Base-by-base conservation (phyloP, 305 asterid genomes). In the Fraxinus velutina region DNA sequence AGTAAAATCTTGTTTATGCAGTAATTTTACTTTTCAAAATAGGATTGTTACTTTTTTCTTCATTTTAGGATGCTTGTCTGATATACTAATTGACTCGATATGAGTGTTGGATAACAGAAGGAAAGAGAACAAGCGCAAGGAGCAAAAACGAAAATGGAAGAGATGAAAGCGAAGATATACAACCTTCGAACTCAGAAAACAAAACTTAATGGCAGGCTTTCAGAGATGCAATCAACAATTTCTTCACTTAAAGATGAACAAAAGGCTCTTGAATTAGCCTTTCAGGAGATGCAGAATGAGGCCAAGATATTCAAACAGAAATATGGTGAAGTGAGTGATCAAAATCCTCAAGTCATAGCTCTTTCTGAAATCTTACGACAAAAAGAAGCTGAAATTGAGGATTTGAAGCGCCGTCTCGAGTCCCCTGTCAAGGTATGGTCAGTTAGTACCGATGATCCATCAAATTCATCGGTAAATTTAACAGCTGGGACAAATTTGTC, bases 211-310 rank as follows among this genome's bases (percentile, higher is more conserved):
- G 68, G 78, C 66, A 88, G 75, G 80, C 42, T 91, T 75, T 12
- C 34, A 13, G 94, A 90, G 84, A 81, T 92, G 97, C 90, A 86
- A 57, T 90, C 98, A 2, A 87, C 89, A 2, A 88, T 91, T 68
- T 84, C 93, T 78, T 90, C 92, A 77, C 92, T 92, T 15, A 83
- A 83, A 77, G 92, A 92, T 9, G 96, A 94, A 76, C 93, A 89
- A 52, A 83, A 71, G 80, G 60, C 89, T 12, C 74, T 88, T 0
- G 92, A 86, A 29, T 77, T 76, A 15, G 86, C 90, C 32, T 84
- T 87, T 2, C 87, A 89, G 79, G 92, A 90, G 78, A 91, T 86
- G 84, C 90, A 91, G 83, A 86, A 84, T 29, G 91, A 91, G 85
- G 88, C 88, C 79, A 89, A 85, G 83, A 57, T 77, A 60, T 83